These are phyloP conservation scores for Oryza brachyantha DNA, from an alignment of 176 grass and related monocot species.

Conservation along the genomic window DNA sequence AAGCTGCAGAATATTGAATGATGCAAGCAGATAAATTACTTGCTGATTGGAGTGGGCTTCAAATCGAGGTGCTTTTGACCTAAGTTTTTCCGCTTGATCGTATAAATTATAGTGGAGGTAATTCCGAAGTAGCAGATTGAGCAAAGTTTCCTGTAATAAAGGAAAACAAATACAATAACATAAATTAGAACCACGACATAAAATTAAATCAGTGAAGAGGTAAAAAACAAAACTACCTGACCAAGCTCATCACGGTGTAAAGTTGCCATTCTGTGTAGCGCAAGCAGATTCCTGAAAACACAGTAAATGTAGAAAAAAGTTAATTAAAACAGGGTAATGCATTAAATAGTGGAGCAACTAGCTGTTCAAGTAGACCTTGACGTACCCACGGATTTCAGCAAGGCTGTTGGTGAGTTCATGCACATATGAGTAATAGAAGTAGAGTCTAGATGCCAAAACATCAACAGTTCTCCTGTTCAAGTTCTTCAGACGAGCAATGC, in stretches of 20 bases:
- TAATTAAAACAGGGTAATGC: neutral
- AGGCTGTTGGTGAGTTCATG: conserved; percentile 86
- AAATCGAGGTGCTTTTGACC: conserved; percentile 83
- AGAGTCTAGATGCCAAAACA: conserved; percentile 71
- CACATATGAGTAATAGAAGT: conserved; percentile 75
- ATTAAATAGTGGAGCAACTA: neutral
- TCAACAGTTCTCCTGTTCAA: conserved; percentile 87
- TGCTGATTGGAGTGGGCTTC: conserved; percentile 90
- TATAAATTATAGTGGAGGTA: conserved; percentile 93
- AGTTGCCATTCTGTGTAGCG: conserved; percentile 84
- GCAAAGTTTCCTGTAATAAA: conserved; percentile 68
- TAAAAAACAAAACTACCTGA: conserved; percentile 51
- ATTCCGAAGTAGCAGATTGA: conserved; percentile 87
- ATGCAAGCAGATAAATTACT: conserved; percentile 29
- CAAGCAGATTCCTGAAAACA: conserved; percentile 59
- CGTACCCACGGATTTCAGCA: conserved; percentile 88
- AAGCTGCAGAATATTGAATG: neutral
- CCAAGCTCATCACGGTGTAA: conserved; percentile 78
- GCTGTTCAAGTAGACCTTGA: neutral
- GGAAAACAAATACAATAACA: neutral
- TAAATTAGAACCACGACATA: neutral
- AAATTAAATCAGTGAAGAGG: neutral
- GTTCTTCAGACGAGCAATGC: conserved; percentile 74
- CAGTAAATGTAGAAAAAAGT: neutral
- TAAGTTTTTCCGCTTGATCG: conserved; percentile 83